Base-by-base conservation (phyloP, 352 stramenopile genomes). In the Blastocystis hominis region DNA sequence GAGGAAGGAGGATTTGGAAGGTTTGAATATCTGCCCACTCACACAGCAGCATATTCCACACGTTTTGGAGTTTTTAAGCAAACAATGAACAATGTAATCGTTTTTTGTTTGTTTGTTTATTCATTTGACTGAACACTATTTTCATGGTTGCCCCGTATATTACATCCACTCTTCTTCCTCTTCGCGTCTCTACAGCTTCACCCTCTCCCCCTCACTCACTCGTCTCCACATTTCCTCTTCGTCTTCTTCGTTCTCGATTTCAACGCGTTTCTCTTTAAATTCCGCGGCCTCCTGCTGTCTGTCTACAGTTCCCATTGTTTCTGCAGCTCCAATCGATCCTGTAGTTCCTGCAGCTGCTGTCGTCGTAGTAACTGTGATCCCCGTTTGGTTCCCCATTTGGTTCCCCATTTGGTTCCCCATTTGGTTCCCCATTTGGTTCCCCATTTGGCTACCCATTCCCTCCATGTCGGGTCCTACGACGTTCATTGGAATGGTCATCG, bases 151-250 rank as follows among this genome's bases (percentile, higher is more conserved):
- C 50, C 13, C 50, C n/a, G 10, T 59, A 59, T 59, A n/a, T 34
- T n/a, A 84, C 15, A 54, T 44, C 72, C 72, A 84, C 40, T 84
- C 72, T 47, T 64, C 72, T 10, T 84, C 72, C 9, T 84, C 72
- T 46, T 84, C 56, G 30, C 36, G 10, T 24, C 72, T 64, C 72
- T 84, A 84, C 46, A 66, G 44, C 44, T 4, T 69, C 9, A 55
- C 13, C 7, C 44, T 54, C 0, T 50, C 17, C 6, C 47, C 20
- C 36, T 68, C 20, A 17, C 44, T 66, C 72, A 17, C 50, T 15
- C 7, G 53, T 64, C 72, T 36, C 50, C 20, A 84, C 66, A 20
- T 84, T 17, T 84, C 72, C n/a, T 84, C 72, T 54, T 64, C 54
- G 15, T 84, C 53, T 46, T 72, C 62, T n/a, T 72, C 62, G 20